Conservation (phyloP, 305 asterid species). For the Solanum hybrid region DNA sequence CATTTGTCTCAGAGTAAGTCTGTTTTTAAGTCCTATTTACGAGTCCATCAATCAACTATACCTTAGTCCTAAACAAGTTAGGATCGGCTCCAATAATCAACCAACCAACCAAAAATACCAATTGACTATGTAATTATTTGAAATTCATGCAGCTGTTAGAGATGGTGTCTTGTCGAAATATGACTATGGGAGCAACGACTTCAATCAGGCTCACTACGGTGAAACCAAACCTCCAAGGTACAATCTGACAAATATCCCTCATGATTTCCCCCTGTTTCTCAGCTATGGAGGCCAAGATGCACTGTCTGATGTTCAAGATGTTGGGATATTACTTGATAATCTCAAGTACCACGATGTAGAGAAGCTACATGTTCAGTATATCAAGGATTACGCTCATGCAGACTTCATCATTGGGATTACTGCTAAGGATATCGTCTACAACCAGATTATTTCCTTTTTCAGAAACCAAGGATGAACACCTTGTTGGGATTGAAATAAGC, state of each 20-base stretch:
- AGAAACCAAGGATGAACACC: slow-evolving; percentile 9
- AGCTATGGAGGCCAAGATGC: slow-evolving; percentile 77
- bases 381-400: slow-evolving; percentile 63
- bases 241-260: slow-evolving; percentile 46
- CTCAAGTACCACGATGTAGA: slow-evolving; percentile 46
- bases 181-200: slow-evolving; percentile 39
- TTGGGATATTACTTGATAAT: slow-evolving; percentile 36
- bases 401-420: slow-evolving; percentile 64
- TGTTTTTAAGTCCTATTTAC: too few relatives aligned
- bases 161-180: slow-evolving; percentile 50
- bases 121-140: not conserved
- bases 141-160: slow-evolving; percentile 39
- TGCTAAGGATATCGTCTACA: slow-evolving; percentile 58
- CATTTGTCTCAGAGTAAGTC: slow-evolving; percentile 85
- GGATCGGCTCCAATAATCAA: too few relatives aligned
- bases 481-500: not conserved
- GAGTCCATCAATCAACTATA: not conserved
- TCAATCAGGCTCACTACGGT: slow-evolving; percentile 56
- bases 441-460: slow-evolving; percentile 46
- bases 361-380: slow-evolving; percentile 58
- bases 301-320: slow-evolving; percentile 57
- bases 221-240: slow-evolving; percentile 52
- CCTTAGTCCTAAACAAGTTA: not conserved
- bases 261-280: slow-evolving; percentile 50
- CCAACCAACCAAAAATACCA: not conserved